phyloP scores from a whole-genome alignment of 768 basidiomycete species.

The Tylopilus balloui region DNA sequence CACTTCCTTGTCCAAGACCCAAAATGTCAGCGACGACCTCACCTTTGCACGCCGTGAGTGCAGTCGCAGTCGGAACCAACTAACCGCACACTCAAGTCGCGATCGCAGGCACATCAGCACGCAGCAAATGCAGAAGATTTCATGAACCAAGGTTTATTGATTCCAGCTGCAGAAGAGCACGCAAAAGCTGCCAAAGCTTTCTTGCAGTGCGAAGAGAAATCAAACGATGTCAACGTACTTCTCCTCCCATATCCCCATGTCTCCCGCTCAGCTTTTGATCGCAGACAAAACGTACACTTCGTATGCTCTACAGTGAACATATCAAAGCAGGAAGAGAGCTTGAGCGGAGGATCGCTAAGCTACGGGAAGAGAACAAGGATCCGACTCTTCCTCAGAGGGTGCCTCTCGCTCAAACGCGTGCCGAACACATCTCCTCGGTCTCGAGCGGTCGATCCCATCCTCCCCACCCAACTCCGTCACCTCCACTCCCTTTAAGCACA shows the following conservation, averaged over 20 bases:
- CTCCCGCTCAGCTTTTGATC: constrained; percentile 9
- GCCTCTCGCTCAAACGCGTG: constrained; percentile 19
- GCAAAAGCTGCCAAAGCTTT: constrained; percentile 74
- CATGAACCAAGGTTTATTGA: constrained; percentile 58
- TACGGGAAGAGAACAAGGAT: constrained; percentile 74
- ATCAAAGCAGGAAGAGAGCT: constrained; percentile 66
- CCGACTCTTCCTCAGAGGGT: constrained; percentile 66
- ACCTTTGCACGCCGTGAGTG: constrained; percentile 49
- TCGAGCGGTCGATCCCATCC: constrained; percentile 11
- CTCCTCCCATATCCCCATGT: not conserved
- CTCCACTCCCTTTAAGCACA: constrained; percentile 43
- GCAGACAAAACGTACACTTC: constrained; percentile 73
- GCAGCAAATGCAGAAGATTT: constrained; percentile 78
- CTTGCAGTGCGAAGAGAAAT: constrained; percentile 65
- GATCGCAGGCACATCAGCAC: constrained; percentile 72
- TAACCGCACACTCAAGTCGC: constrained; percentile 2
- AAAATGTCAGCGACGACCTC: constrained; percentile 38
- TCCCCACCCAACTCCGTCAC: constrained; percentile 36
- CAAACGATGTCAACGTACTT: constrained; percentile 67
- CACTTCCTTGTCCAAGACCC: not conserved
- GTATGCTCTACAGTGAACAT: constrained; percentile 74
- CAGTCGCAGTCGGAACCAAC: not conserved
- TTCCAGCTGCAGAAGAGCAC: constrained; percentile 72
- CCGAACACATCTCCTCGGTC: constrained; percentile 23
- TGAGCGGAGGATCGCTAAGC: constrained; percentile 63